phyloP scores from a whole-genome alignment of 2,329 filamentous ascomycete species.

The Cercospora sp. region DNA sequence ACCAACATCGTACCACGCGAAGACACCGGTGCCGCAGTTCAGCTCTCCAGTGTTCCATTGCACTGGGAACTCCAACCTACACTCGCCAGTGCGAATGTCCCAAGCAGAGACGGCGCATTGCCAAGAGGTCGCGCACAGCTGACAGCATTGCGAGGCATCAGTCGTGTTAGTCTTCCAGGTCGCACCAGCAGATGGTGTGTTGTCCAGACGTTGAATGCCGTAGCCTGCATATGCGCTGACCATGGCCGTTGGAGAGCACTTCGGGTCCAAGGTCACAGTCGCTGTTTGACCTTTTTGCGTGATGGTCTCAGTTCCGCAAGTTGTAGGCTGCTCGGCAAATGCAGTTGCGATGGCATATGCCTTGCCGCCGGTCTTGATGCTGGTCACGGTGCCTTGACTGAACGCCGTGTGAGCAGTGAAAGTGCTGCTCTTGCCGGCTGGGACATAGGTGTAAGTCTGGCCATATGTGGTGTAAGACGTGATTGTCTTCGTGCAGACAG shows the following conservation, averaged over 20 bases:
- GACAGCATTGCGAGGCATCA: conserved; percentile 36
- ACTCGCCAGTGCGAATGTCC: conserved; percentile 33
- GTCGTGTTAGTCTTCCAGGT: conserved; percentile 32
- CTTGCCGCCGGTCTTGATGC: conserved; percentile 33
- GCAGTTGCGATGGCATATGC: conserved; percentile 36
- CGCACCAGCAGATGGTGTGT: conserved; percentile 31
- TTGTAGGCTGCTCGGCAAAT: conserved; percentile 24
- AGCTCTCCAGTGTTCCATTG: conserved; percentile 28
- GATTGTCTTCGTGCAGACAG: conserved; percentile 32
- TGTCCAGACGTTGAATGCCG: conserved; percentile 32
- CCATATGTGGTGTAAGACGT: conserved; percentile 36
- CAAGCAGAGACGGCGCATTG: conserved; percentile 35
- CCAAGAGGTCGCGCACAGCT: conserved; percentile 35
- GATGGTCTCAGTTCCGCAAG: conserved; percentile 30
- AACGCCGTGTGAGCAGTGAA: conserved; percentile 35
- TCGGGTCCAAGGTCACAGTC: conserved; percentile 34
- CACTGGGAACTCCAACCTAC: conserved; percentile 35
- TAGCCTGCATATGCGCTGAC: conserved; percentile 31
- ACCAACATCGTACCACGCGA: conserved; percentile 35
- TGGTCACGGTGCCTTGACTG: conserved; percentile 34
- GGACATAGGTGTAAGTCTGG: conserved; percentile 32
- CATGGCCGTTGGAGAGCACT: conserved; percentile 37
- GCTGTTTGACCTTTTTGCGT: conserved; percentile 24
- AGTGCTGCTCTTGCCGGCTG: conserved; percentile 32
- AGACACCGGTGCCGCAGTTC: conserved; percentile 34